A percentile compares a stretch with the other conserved stretches of the same genome.
Conservation (phyloP, 257 asterid species). For the Avicennia marina region DNA sequence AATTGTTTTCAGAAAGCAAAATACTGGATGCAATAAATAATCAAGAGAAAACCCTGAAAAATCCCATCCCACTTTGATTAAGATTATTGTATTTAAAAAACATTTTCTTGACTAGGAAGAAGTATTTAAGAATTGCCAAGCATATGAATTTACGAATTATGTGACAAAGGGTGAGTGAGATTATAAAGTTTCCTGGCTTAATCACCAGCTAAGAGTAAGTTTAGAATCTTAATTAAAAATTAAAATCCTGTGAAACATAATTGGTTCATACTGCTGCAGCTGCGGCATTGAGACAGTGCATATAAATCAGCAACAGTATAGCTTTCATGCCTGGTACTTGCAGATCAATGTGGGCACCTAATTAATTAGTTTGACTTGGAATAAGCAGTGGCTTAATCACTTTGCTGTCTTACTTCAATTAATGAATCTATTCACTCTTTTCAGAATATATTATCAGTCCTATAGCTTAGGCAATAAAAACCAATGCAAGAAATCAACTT, state of each 20-base stretch:
- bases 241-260: background rate
- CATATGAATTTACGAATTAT: too few species aligned
- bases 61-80: too few species aligned
- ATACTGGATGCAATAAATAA: too few species aligned
- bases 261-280: slow-evolving; percentile 9
- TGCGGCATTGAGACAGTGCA: background rate
- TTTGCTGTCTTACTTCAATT: too few species aligned
- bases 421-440: too few species aligned
- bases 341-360: slow-evolving; percentile 18
- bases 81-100: too few species aligned
- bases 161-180: background rate
- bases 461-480: too few species aligned
- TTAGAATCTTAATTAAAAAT: background rate
- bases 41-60: background rate
- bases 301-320: background rate
- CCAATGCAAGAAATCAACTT: too few species aligned
- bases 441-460: too few species aligned
- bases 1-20: background rate
- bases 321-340: slow-evolving; percentile 2
- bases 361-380: slow-evolving; percentile 11
- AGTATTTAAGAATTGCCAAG: too few species aligned
- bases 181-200: background rate
- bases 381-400: too few species aligned
- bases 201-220: background rate
- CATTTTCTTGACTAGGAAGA: too few species aligned